Evolutionary conservation across 169 alveolate genomes (phyloP), one percentile per base, ranked within the genome.

Genomic region (Ichthyophthirius multifiliis): DNA sequence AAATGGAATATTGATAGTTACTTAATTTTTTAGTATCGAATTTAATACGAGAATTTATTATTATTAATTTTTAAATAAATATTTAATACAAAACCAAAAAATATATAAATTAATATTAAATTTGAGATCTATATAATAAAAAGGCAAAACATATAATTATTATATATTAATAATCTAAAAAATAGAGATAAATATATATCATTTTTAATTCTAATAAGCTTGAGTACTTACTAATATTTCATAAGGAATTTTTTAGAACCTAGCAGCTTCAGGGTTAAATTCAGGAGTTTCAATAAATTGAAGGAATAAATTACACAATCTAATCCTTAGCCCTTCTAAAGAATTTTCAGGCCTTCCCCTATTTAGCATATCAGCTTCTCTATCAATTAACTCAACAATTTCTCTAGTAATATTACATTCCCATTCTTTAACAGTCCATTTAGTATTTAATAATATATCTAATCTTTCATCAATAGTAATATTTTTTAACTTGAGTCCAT

Each of bases 331-430:
- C 15, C 86, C 96, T 85, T 92, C 95, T 13, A 91, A 85, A 76
- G 94, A 84, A 35, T 89, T 82, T 85, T 94, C 97, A 6, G 94
- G 91, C 20, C 98, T 88, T 12, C 98, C 98, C 81, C 98, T 85
- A 85, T 96, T 94, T 16, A 96, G 86, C 97, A 96, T 94, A 84
- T 96, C 98, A 0, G 97, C 97, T 82, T 96, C 98, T 78, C 98
- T 90, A 80, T 96, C 98, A 35, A 96, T 93, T 39, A 96, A 83
- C 55, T 96, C 98, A 35, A 93, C 96, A 44, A 96, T 93, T 84
- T 94, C 97, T 75, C 96, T 88, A 15, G 97, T 94, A 34, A 96
- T 44, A 65, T 94, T 93, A 80, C 96, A 93, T 65, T 94, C 97
- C 65, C 90, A 93, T 83, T 94, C 97, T 74, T 93, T 96, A 55